Conservation (phyloP, 2,329 filamentous ascomycete species). For the Colletotrichum sp. region DNA sequence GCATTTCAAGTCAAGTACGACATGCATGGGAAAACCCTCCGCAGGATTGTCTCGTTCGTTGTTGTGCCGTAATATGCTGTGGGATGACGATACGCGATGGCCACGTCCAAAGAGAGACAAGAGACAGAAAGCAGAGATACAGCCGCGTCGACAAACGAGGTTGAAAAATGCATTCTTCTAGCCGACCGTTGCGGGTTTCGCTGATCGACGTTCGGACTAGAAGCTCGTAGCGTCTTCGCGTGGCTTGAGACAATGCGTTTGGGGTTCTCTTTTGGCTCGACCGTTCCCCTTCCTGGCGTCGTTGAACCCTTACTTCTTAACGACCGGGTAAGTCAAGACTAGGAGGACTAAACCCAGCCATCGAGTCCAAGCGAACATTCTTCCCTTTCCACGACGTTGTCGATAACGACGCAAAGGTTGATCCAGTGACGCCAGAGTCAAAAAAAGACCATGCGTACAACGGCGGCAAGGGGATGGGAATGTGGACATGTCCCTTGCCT, state of each 20-base stretch:
- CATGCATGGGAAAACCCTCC: neutral
- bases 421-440: neutral
- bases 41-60: neutral
- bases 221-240: constrained; percentile 3
- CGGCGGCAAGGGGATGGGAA: neutral
- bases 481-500: neutral
- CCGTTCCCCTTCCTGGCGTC: neutral
- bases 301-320: neutral
- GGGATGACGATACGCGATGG: neutral
- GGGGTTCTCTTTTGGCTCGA: neutral
- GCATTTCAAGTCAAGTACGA: neutral
- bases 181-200: constrained; percentile 9
- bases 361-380: neutral
- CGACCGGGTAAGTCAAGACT: neutral
- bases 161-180: neutral
- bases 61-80: neutral
- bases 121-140: neutral
- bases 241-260: constrained; percentile 16
- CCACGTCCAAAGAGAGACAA: neutral
- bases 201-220: neutral
- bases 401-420: neutral
- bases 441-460: neutral
- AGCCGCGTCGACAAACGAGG: neutral
- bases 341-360: neutral
- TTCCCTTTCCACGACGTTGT: neutral